These are phyloP conservation scores for Rhododendron simsii DNA, from an alignment of 148 eudicot species.

Conservation along the genomic window DNA sequence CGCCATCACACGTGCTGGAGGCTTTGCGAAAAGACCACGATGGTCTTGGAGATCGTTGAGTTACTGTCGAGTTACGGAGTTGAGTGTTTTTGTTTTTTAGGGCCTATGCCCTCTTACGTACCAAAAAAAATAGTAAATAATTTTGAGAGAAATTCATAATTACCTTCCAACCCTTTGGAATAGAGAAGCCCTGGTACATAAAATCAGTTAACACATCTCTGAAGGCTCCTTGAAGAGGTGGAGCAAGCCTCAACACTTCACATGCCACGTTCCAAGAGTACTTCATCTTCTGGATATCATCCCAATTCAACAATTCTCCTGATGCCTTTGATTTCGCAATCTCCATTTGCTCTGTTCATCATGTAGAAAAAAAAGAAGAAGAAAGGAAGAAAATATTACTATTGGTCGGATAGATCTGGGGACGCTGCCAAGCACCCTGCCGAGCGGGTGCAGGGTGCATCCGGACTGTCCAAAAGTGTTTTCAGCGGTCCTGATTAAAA, in stretches of 20 bases:
- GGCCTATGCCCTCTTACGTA: too few relatives aligned
- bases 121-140: too few relatives aligned
- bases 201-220: conserved; percentile 6
- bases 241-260: conserved; percentile 7
- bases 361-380: neutral
- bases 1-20: too few relatives aligned
- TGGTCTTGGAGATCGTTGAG: too few relatives aligned
- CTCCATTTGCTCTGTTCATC: conserved; percentile 8
- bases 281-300: conserved; percentile 7
- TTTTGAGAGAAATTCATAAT: neutral
- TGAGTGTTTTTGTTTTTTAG: too few relatives aligned
- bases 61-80: too few relatives aligned
- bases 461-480: too few relatives aligned
- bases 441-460: too few relatives aligned
- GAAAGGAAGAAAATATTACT: neutral
- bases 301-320: conserved; percentile 2
- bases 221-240: conserved; percentile 8
- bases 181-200: neutral
- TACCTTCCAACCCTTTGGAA: conserved; percentile 12
- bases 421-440: too few relatives aligned
- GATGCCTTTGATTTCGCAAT: neutral
- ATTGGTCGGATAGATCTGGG: too few relatives aligned
- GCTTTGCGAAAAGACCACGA: too few relatives aligned
- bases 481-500: too few relatives aligned
- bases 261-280: conserved; percentile 8